Conservation (phyloP, 768 basidiomycete species). For the Hypholoma sublateritium region DNA sequence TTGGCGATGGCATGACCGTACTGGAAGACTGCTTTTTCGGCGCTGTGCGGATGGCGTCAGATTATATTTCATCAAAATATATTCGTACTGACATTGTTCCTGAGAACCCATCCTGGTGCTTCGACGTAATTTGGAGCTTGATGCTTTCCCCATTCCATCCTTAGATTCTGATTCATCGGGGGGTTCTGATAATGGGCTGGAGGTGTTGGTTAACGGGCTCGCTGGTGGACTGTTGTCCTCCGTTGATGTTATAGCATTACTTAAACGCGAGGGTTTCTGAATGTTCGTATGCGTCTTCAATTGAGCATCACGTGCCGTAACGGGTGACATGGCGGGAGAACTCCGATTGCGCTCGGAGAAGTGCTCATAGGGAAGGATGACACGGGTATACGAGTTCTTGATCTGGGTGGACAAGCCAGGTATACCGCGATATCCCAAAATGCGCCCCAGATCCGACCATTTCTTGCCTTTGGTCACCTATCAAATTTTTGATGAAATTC, state of each 20-base stretch:
- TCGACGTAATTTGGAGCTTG: conserved; percentile 46
- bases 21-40: conserved; percentile 34
- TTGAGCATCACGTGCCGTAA: conserved; percentile 41
- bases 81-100: conserved; percentile 37
- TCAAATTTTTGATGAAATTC: conserved; percentile 8
- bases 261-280: conserved; percentile 43
- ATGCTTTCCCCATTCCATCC: conserved; percentile 46
- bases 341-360: conserved; percentile 78
- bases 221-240: conserved; percentile 62
- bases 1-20: conserved; percentile 28
- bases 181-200: conserved; percentile 77
- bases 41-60: conserved; percentile 19
- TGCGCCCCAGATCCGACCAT: conserved; percentile 85
- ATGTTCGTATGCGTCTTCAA: conserved; percentile 57
- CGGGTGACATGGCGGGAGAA: conserved; percentile 51
- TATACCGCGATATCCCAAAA: conserved; percentile 80
- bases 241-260: conserved; percentile 31
- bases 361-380: conserved; percentile 95
- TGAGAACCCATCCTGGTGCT: conserved; percentile 51
- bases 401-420: conserved; percentile 85
- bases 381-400: conserved; percentile 84
- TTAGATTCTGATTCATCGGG: conserved; percentile 73
- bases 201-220: conserved; percentile 75
- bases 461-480: conserved; percentile 83
- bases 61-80: conserved; percentile 11